Evolutionary conservation across 2,329 filamentous ascomycete species (phyloP).

Genomic region (Sporothrix globosa): DNA sequence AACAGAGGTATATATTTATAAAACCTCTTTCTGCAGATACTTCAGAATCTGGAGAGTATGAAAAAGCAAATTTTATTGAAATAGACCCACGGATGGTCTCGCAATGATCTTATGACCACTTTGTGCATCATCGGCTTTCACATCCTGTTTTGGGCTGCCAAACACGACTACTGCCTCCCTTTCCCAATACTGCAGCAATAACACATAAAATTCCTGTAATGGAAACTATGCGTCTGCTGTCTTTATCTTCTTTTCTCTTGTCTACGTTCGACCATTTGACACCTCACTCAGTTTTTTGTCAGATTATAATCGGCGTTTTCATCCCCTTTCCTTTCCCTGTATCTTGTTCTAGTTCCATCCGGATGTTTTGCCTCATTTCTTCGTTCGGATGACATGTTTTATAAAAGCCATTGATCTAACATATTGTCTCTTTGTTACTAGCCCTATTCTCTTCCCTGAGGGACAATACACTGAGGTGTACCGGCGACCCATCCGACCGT

Average conservation of each 20-base stretch:
- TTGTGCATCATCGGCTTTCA: neutral
- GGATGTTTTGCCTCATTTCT: neutral
- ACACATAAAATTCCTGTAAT: neutral
- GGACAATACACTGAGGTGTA: neutral
- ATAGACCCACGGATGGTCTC: neutral
- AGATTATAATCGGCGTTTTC: neutral
- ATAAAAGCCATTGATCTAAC: neutral
- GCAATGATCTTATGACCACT: neutral
- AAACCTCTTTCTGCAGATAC: neutral
- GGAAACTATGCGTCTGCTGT: neutral
- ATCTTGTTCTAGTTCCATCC: neutral
- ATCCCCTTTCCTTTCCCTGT: neutral
- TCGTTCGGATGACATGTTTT: neutral
- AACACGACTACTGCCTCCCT: neutral
- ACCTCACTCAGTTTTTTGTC: neutral
- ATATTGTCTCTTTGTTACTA: neutral
- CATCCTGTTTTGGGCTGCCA: neutral
- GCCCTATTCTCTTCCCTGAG: neutral
- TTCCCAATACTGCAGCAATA: neutral
- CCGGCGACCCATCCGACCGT: neutral
- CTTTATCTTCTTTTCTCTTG: neutral
- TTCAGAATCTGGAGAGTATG: neutral
- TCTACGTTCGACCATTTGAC: neutral
- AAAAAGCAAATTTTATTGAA: neutral
- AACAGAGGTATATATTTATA: too few relatives aligned